A percentile compares a stretch with the other conserved stretches of the same genome.
Evolutionary conservation across 179 eudicot species (phyloP).

Genomic region (Beta lomatogona): DNA sequence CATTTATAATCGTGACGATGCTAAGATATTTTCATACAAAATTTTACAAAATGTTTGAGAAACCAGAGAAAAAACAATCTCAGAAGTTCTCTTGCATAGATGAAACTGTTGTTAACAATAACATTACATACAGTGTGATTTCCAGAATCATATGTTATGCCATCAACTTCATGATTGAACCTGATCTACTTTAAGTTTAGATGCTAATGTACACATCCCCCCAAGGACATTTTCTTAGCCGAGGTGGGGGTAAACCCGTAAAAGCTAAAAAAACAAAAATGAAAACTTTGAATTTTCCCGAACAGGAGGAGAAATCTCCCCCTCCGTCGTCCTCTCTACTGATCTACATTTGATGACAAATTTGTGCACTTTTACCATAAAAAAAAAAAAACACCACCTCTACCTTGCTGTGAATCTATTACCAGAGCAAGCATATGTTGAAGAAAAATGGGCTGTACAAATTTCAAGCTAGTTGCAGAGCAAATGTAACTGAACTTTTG

Average conservation of each 20-base stretch:
- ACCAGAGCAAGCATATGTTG: constrained; percentile 18
- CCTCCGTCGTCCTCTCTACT: constrained; percentile 1
- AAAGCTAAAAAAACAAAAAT: not conserved
- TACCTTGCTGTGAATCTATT: constrained; percentile 10
- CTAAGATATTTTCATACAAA: no score
- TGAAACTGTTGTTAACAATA: not conserved
- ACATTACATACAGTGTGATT: not conserved
- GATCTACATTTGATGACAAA: constrained; percentile 8
- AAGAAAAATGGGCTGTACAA: constrained; percentile 34
- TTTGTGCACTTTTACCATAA: constrained; percentile 9
- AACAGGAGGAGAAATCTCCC: not conserved
- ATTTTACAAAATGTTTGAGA: not conserved
- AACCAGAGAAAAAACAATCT: not conserved
- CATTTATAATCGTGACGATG: no score
- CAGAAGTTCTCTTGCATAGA: not conserved
- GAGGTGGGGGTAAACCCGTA: no score
- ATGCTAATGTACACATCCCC: constrained; percentile 12
- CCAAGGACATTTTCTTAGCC: not conserved
- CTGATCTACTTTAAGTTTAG: not conserved
- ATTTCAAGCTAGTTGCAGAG: constrained; percentile 21
- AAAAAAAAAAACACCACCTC: not conserved
- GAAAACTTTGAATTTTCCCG: not conserved
- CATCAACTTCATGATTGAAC: constrained; percentile 9
- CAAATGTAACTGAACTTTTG: not conserved
- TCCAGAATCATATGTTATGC: not conserved